These are phyloP conservation scores for Uromyces viciae-fabae DNA, from an alignment of 1,284 basidiomycete genomes.

Conservation along the genomic window DNA sequence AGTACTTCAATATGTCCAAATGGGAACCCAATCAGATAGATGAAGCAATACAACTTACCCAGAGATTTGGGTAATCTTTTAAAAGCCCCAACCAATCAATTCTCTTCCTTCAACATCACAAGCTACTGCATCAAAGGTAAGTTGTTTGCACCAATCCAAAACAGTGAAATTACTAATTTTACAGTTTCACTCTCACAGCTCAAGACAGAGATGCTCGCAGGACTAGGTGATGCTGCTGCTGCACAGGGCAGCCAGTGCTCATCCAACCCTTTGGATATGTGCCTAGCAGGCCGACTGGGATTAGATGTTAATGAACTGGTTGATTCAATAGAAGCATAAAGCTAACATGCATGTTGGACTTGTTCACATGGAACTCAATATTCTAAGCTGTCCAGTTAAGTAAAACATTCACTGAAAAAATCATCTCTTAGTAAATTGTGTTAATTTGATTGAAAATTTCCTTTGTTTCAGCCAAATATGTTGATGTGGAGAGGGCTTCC, in stretches of 20 bases:
- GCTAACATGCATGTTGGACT: slow-evolving; percentile 5
- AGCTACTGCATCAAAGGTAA: not conserved
- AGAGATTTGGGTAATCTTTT: slow-evolving; percentile 1
- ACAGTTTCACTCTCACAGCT: no score
- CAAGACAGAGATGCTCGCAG: not conserved
- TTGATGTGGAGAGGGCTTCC: not conserved
- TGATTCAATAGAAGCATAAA: not conserved
- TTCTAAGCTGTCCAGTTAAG: slow-evolving; percentile 11
- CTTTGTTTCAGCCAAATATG: not conserved
- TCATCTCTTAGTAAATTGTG: not conserved
- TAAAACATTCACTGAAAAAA: not conserved
- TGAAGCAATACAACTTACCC: not conserved
- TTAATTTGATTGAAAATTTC: not conserved
- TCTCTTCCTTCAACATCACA: not conserved
- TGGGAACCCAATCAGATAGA: not conserved
- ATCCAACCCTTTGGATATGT: not conserved
- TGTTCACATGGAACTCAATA: not conserved
- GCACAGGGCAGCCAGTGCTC: not conserved
- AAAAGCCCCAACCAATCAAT: slow-evolving; percentile 4
- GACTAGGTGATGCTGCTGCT: not conserved
- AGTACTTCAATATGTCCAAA: slow-evolving; percentile 7
- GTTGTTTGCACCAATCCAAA: not conserved
- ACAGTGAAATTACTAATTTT: not conserved
- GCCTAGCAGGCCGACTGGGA: not conserved
- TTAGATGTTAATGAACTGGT: not conserved